A percentile compares a stretch with the other conserved stretches of the same genome.
phyloP scores from a whole-genome alignment of 805 yeast species.

The Yarrowia sp. region DNA sequence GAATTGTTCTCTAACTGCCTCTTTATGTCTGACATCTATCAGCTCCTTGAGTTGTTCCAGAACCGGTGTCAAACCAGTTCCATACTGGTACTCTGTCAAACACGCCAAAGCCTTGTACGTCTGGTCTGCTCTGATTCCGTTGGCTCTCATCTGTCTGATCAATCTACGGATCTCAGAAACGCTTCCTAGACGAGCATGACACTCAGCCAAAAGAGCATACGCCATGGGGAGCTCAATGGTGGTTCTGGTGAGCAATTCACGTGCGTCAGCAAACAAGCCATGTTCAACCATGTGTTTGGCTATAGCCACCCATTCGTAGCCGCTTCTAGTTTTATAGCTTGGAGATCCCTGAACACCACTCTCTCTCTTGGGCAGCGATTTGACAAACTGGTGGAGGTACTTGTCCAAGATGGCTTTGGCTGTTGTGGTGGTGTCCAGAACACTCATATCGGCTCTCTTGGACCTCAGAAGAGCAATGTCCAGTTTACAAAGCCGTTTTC shows the following conservation, averaged over 20 bases:
- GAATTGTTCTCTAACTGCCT: background rate
- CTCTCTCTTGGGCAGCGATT: too few relatives aligned
- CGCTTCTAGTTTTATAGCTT: background rate
- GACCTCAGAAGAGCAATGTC: background rate
- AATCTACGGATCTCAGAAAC: background rate
- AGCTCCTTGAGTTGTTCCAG: background rate
- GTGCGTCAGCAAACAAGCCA: background rate
- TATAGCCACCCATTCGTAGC: slow-evolving; percentile 7
- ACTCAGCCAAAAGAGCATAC: slow-evolving; percentile 19
- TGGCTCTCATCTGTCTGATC: background rate
- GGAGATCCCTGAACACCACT: background rate
- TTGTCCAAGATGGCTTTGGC: too few relatives aligned
- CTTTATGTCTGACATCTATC: background rate
- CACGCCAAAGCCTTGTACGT: background rate
- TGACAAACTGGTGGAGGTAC: too few relatives aligned
- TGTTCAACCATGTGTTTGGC: slow-evolving; percentile 6
- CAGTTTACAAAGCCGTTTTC: slow-evolving; percentile 1
- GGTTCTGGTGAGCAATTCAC: background rate
- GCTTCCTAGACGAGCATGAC: slow-evolving; percentile 6
- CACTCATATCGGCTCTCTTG: background rate
- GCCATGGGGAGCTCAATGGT: background rate
- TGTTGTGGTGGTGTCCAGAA: background rate
- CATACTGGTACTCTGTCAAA: slow-evolving; percentile 5
- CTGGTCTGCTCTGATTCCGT: background rate
- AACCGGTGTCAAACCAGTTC: background rate